A percentile compares a stretch with the other conserved stretches of the same genome.
These are phyloP conservation scores for Emergomyces africanus DNA, from an alignment of 2,329 filamentous ascomycete genomes.

Conservation along the genomic window DNA sequence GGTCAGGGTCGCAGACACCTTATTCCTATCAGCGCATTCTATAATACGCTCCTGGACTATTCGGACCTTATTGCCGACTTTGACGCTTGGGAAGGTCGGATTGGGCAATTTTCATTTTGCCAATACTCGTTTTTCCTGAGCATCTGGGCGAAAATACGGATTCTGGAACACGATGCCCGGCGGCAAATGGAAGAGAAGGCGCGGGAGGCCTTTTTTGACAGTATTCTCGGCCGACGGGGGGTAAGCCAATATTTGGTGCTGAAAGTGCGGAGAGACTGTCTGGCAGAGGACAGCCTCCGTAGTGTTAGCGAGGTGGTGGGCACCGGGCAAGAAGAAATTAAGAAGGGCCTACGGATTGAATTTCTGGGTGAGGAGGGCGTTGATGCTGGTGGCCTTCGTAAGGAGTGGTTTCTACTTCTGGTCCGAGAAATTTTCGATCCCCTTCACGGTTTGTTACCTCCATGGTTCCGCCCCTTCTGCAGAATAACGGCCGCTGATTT, in stretches of 20 bases:
- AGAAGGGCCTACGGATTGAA: slow-evolving; percentile 75
- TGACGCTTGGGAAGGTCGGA: slow-evolving; percentile 69
- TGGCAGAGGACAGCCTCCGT: slow-evolving; percentile 78
- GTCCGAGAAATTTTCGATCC: slow-evolving; percentile 85
- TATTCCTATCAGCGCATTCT: slow-evolving; percentile 72
- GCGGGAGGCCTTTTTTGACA: slow-evolving; percentile 81
- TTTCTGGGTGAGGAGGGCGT: slow-evolving; percentile 85
- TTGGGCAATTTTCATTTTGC: slow-evolving; percentile 70
- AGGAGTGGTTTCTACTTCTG: slow-evolving; percentile 88
- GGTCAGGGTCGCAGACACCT: slow-evolving; percentile 49
- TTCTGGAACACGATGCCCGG: slow-evolving; percentile 75
- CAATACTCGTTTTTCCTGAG: slow-evolving; percentile 87
- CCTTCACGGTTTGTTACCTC: slow-evolving; percentile 55
- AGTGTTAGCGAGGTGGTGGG: slow-evolving; percentile 77
- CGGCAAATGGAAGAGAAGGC: slow-evolving; percentile 84
- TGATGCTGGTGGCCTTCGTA: slow-evolving; percentile 76
- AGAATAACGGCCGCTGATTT: not conserved
- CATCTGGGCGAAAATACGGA: slow-evolving; percentile 83
- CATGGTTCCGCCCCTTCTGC: not conserved
- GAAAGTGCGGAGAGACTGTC: slow-evolving; percentile 66
- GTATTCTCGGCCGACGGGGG: slow-evolving; percentile 61
- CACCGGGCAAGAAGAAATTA: slow-evolving; percentile 69
- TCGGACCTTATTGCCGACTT: slow-evolving; percentile 78
- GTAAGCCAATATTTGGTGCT: slow-evolving; percentile 68
- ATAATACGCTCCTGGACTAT: slow-evolving; percentile 74